A percentile compares a stretch with the other conserved stretches of the same genome.
phyloP scores from a whole-genome alignment of 2,329 filamentous ascomycete genomes.

The Coniochaeta pulveracea region DNA sequence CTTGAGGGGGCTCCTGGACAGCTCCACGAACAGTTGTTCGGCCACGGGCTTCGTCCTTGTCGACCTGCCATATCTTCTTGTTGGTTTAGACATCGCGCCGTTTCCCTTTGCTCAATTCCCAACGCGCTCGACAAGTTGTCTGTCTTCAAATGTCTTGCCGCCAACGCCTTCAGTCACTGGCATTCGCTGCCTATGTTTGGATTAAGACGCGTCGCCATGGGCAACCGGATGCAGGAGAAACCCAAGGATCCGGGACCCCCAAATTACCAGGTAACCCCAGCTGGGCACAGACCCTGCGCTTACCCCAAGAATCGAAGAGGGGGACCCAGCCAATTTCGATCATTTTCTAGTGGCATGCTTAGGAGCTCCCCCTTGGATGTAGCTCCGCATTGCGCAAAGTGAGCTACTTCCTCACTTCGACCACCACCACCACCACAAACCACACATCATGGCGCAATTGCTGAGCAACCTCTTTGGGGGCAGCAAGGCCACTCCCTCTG shows the following conservation, averaged over 20 bases:
- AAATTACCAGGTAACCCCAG: background rate
- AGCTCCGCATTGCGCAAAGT: conserved; percentile 1
- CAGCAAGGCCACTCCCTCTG: conserved; percentile 45
- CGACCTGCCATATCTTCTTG: conserved; percentile 41
- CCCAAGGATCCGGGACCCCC: background rate
- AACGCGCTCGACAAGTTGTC: too few species aligned
- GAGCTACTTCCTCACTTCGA: conserved; percentile 1
- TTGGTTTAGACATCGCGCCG: conserved; percentile 38
- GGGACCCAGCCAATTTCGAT: conserved; percentile 4
- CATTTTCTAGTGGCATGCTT: conserved; percentile 1
- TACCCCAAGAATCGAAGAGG: background rate
- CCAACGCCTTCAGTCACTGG: too few species aligned
- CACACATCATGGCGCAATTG: conserved; percentile 43
- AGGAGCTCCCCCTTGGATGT: background rate
- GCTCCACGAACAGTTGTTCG: conserved; percentile 37
- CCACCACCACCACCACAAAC: background rate
- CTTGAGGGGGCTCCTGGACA: conserved; percentile 38
- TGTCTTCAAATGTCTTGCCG: too few species aligned
- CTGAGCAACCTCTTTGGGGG: conserved; percentile 61
- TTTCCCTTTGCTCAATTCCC: too few species aligned
- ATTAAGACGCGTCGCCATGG: background rate
- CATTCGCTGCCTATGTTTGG: too few species aligned
- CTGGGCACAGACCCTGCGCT: conserved; percentile 2
- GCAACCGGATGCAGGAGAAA: conserved; percentile 1
- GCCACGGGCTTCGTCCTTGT: conserved; percentile 32